These are phyloP conservation scores for Schizophyllum amplum DNA, from an alignment of 1,284 basidiomycete genomes.

Conservation along the genomic window DNA sequence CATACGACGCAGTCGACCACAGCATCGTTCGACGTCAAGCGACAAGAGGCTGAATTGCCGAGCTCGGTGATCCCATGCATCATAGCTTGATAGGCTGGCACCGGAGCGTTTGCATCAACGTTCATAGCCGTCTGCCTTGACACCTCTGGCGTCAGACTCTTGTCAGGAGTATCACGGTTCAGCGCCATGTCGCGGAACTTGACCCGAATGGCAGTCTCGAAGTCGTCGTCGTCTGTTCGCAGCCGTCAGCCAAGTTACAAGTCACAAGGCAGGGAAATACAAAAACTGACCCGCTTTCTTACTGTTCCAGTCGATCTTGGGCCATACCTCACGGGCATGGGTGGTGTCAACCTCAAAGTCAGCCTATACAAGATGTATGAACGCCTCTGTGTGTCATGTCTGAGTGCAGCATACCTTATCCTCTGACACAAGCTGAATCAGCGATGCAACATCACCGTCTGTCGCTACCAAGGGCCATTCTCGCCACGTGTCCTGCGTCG, in stretches of 20 bases:
- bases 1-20: not conserved
- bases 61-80: not conserved
- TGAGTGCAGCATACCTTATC: slow-evolving; percentile 37
- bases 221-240: slow-evolving; percentile 66
- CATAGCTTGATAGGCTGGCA: not conserved
- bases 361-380: slow-evolving; percentile 32
- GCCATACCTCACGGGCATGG: slow-evolving; percentile 44
- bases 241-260: slow-evolving; percentile 1
- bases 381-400: not conserved
- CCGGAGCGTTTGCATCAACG: not conserved
- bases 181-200: slow-evolving; percentile 26
- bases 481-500: slow-evolving; percentile 43
- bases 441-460: slow-evolving; percentile 67
- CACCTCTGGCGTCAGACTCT: not conserved
- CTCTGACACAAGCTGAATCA: slow-evolving; percentile 66
- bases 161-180: not conserved
- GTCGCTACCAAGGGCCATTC: slow-evolving; percentile 67
- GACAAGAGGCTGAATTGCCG: not conserved
- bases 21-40: not conserved
- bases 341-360: slow-evolving; percentile 61
- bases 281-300: slow-evolving; percentile 66
- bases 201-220: slow-evolving; percentile 56
- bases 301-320: slow-evolving; percentile 69
- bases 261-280: not conserved
- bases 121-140: not conserved